These are phyloP conservation scores for Dipteronia sinensis DNA, from an alignment of 345 rosid genomes.

Conservation along the genomic window DNA sequence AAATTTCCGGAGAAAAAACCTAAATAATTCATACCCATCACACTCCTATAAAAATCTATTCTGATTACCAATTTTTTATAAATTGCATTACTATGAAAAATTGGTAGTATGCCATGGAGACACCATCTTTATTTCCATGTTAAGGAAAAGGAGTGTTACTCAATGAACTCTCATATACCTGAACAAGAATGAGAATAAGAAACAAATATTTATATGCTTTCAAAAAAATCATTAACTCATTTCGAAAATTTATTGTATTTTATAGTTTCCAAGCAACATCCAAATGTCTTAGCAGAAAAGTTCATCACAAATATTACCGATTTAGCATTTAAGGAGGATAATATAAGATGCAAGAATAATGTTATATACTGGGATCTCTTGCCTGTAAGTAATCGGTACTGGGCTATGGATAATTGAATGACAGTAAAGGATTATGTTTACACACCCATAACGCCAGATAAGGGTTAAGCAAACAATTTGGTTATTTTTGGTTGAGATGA, in stretches of 20 bases:
- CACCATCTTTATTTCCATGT: neutral
- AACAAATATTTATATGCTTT: constrained; percentile 1
- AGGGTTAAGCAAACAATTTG: neutral
- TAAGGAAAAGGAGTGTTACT: neutral
- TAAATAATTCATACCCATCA: neutral
- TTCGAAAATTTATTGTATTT: neutral
- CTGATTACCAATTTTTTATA: neutral
- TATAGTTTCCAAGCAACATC: neutral
- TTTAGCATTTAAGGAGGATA: neutral
- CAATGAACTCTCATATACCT: neutral
- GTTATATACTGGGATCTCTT: neutral
- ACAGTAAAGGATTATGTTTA: neutral
- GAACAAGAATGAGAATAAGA: constrained; percentile 2
- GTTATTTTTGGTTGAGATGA: neutral
- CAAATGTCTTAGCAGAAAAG: neutral
- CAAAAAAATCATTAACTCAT: neutral
- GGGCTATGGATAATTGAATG: neutral
- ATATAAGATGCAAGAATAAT: neutral
- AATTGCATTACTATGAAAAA: neutral
- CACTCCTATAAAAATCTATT: neutral
- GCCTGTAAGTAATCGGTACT: neutral
- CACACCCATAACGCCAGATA: neutral
- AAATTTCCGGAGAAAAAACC: neutral
- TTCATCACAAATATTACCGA: neutral
- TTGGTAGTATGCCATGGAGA: neutral